These are phyloP conservation scores for Podospora fimiseda DNA, from an alignment of 495 filamentous ascomycete genomes.

Conservation along the genomic window DNA sequence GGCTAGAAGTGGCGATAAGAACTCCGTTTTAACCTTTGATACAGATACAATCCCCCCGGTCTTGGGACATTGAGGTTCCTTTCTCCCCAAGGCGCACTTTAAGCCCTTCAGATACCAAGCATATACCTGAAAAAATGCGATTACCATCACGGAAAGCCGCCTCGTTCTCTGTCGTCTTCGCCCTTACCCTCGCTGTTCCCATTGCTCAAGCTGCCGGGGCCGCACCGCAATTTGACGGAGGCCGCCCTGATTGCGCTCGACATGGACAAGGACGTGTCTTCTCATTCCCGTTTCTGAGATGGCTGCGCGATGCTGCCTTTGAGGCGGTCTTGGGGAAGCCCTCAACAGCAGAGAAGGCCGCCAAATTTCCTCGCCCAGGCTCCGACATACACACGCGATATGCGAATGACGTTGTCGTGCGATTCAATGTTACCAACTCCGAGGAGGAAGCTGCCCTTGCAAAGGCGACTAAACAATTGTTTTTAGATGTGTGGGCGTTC, in stretches of 20 bases:
- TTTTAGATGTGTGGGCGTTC: slow-evolving; percentile 87
- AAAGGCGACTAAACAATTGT: slow-evolving; percentile 65
- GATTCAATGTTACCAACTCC: slow-evolving; percentile 69
- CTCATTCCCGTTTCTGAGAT: slow-evolving; percentile 41
- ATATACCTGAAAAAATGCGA: slow-evolving; percentile 22
- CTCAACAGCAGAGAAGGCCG: slow-evolving; percentile 12
- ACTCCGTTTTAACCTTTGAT: background rate
- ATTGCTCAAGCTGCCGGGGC: slow-evolving; percentile 15
- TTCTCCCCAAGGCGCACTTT: background rate
- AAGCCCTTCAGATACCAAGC: background rate
- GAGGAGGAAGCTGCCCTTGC: slow-evolving; percentile 68
- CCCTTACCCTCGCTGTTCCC: slow-evolving; percentile 21
- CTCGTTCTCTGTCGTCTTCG: slow-evolving; percentile 14
- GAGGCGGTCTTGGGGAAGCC: slow-evolving; percentile 56
- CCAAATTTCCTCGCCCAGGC: slow-evolving; percentile 28
- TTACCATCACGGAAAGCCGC: slow-evolving; percentile 4
- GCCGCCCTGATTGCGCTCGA: background rate
- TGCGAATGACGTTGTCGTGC: slow-evolving; percentile 73
- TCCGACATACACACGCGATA: slow-evolving; percentile 59
- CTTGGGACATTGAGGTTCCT: background rate
- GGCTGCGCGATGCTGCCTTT: slow-evolving; percentile 59
- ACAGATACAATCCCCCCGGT: no score
- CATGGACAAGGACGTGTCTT: slow-evolving; percentile 20
- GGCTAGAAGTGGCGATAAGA: background rate
- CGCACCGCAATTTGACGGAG: slow-evolving; percentile 10